Base-by-base conservation (phyloP, 805 yeast species). In the Ogataea pilisensis region DNA sequence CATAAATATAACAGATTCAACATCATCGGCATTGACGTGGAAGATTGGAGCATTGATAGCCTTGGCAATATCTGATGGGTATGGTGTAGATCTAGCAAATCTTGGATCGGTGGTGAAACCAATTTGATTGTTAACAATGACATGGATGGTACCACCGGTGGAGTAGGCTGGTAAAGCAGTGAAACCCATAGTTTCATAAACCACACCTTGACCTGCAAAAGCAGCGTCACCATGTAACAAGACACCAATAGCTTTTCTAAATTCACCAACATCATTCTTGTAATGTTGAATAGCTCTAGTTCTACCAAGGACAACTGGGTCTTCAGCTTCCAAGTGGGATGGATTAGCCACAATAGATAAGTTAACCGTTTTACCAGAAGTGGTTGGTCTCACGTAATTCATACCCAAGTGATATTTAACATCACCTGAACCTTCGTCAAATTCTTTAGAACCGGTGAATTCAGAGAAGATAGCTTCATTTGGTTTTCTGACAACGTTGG, bases 31-130 rank as follows among this genome's bases (percentile, higher is more conserved):
- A 61, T 93, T 93, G 38, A 93, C 98, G 69, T 93, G 99, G 95
- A 93, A 93, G 58, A 93, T 89, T 48, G 99, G 99, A 19, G 98
- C 96, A 63, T 91, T 90, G 66, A 88, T 85, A 27, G 96, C 74
- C 73, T 93, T 93, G 56, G 97, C 98, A 62, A 93, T 78, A 73
- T 93, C 99, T 19, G 96, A 85, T 57, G 99, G 97, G 68, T 93
- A 93, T 59, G 95, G 91, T 36, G 99, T 93, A 20, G 98, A 91
- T 74, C 99, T 85, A 28, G 97, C 89, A 58, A 84, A 83, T 72
- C 96, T 80, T 53, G 99, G 99, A 65, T 93, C 98, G 38, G 99
- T 93, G 52, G 99, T 93, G 80, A 93, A 93, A 68, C 99, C 99
- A 65, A 93, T 91, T 78, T 93, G 99, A 73, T 93, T 93, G 72